Base-by-base conservation (phyloP, 164 flowering plant species). In the Nymphaea colorata region DNA sequence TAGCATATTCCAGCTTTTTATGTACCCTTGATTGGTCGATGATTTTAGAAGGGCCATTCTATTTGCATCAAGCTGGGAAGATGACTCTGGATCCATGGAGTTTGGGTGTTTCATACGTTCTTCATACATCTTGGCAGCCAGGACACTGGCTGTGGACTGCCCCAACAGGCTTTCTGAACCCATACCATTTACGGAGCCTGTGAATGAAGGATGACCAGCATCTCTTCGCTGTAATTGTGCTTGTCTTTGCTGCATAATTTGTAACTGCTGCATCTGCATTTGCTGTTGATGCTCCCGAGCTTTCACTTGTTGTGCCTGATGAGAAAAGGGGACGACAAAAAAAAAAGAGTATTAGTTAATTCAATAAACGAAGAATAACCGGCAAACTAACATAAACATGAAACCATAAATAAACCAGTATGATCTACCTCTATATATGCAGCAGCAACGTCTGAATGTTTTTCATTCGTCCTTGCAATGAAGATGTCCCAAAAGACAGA, bases 31-130 rank as follows among this genome's bases (percentile, higher is more conserved):
- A 76, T 76, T 82, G 64, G 82, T 67, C 42, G 93, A 81, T 62
- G 96, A 81, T 76, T 88, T 90, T 41, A 90, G 82, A 75, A 86
- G 88, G 45, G 92, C 88, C 84, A 93, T 82, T 70, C 90, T 83
- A 69, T 80, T 88, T 66, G 87, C 86, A 83, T 90, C 96, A 64
- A 90, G 81, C 64, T 80, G 82, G 42, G 88, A 77, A 59, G 94
- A 88, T 66, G 88, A 64, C 65, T 86, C 89, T 61, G 82, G 76
- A 67, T 84, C 87, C 78, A 88, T 78, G n/a, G 85, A 72, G 66
- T 84, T 81, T 68, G 88, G 79, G 61, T 79, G 82, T 74, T 84
- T 86, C 84, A 84, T 80, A 47, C 81, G 83, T 67, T 83, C 88
- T 76, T 86, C 93, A 70, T 81, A 81, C 79, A 84, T 77, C 75